Conservation (phyloP, 441 rosid genomes). For the Raphanus hybrid region DNA sequence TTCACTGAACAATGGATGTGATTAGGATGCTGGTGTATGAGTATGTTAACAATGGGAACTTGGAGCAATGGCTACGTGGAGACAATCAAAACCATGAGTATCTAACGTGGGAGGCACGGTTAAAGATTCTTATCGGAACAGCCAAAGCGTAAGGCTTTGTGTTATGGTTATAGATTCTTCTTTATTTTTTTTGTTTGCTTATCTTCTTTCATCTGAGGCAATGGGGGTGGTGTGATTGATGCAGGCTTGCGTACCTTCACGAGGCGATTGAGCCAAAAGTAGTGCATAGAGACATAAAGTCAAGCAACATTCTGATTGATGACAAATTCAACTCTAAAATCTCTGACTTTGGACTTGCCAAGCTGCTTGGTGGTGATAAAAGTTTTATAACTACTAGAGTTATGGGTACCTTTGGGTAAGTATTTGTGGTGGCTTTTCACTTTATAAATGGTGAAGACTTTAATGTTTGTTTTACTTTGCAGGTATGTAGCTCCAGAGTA, state of each 20-base stretch:
- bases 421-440: neutral
- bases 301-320: conserved; percentile 76
- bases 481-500: conserved; percentile 97
- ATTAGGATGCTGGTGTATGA: conserved; percentile 44
- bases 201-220: neutral
- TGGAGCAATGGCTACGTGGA: conserved; percentile 85
- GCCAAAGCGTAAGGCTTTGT: conserved; percentile 66
- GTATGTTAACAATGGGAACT: conserved; percentile 44
- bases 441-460: neutral
- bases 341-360: conserved; percentile 82
- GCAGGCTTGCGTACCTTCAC: conserved; percentile 70
- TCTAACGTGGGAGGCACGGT: conserved; percentile 82
- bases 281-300: conserved; percentile 81
- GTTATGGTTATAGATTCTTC: neutral
- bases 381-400: conserved; percentile 73
- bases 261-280: conserved; percentile 65
- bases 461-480: conserved; percentile 15
- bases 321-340: conserved; percentile 71
- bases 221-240: conserved; percentile 7
- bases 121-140: conserved; percentile 66
- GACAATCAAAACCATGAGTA: conserved; percentile 64
- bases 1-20: neutral
- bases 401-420: conserved; percentile 83
- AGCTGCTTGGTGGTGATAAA: conserved; percentile 73
- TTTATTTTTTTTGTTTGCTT: conserved; percentile 7